Evolutionary conservation across 1,284 basidiomycete genomes (phyloP).

Genomic region (Flammula alnicola): DNA sequence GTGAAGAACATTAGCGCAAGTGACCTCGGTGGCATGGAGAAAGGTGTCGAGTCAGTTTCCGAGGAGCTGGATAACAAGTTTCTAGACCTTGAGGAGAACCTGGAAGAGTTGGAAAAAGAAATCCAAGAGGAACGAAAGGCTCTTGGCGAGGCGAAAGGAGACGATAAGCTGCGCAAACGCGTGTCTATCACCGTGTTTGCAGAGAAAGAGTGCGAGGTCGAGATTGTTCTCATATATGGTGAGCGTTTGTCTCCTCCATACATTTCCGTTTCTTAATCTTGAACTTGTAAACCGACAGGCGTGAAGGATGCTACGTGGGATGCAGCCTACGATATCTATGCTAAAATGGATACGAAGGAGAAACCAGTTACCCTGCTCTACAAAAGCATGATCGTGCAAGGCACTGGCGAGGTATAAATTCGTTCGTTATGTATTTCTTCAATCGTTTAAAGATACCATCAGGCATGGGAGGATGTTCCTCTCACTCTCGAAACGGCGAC

Average conservation of each 20-base stretch:
- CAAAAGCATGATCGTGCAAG: constrained; percentile 26
- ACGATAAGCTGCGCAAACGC: constrained; percentile 6
- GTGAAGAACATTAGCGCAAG: constrained; percentile 19
- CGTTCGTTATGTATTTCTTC: neutral
- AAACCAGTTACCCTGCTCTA: constrained; percentile 33
- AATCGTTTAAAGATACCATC: neutral
- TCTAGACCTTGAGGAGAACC: constrained; percentile 17
- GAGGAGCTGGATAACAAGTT: constrained; percentile 24
- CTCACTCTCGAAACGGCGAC: too few species aligned
- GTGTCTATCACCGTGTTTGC: constrained; percentile 10
- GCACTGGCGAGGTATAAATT: constrained; percentile 23
- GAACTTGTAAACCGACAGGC: too few species aligned
- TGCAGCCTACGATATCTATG: constrained; percentile 38
- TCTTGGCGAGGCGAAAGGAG: constrained; percentile 8
- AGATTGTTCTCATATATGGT: constrained; percentile 18
- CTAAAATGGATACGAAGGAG: constrained; percentile 32
- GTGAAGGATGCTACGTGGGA: constrained; percentile 33
- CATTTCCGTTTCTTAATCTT: neutral
- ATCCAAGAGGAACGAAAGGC: constrained; percentile 17
- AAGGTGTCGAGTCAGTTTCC: constrained; percentile 1
- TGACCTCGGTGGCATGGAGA: neutral
- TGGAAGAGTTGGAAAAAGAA: constrained; percentile 16
- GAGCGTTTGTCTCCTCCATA: neutral
- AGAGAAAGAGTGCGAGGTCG: constrained; percentile 13
- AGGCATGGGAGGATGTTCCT: constrained; percentile 36